Conservation (phyloP, 1,284 basidiomycete species). For the Sutorius eximius region DNA sequence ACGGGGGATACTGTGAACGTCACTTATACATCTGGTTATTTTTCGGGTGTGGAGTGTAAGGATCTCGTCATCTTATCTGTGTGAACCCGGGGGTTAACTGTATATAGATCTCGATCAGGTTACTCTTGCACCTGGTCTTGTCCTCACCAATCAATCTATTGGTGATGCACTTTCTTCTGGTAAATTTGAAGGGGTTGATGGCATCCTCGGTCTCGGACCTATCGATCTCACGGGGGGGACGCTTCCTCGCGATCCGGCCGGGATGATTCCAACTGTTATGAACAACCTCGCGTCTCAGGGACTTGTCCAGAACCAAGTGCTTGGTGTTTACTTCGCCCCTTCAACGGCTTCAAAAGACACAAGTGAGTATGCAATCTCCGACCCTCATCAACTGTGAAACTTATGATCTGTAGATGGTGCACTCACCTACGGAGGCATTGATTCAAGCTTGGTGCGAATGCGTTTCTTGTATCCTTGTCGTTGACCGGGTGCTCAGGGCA, state of each 20-base stretch:
- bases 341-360: constrained; percentile 12
- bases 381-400: not conserved
- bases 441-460: constrained; percentile 21
- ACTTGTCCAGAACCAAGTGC: constrained; percentile 13
- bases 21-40: constrained; percentile 23
- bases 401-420: constrained; percentile 24
- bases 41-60: constrained; percentile 29
- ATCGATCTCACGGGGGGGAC: constrained; percentile 17
- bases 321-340: constrained; percentile 30
- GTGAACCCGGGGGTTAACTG: too few species aligned
- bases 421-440: constrained; percentile 26
- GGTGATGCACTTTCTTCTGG: constrained; percentile 19
- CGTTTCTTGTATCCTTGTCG: not conserved
- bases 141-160: constrained; percentile 27
- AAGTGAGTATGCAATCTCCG: constrained; percentile 12
- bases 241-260: constrained; percentile 1
- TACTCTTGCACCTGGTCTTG: constrained; percentile 16
- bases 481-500: not conserved
- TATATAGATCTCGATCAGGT: constrained; percentile 27
- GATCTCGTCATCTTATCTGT: not conserved
- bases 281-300: constrained; percentile 26
- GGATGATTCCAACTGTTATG: constrained; percentile 23
- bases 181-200: constrained; percentile 21
- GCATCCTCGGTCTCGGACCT: constrained; percentile 32
- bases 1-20: constrained; percentile 28